phyloP scores from a whole-genome alignment of 2,329 filamentous ascomycete genomes.

The Graphilbum ipis-grandicollis region DNA sequence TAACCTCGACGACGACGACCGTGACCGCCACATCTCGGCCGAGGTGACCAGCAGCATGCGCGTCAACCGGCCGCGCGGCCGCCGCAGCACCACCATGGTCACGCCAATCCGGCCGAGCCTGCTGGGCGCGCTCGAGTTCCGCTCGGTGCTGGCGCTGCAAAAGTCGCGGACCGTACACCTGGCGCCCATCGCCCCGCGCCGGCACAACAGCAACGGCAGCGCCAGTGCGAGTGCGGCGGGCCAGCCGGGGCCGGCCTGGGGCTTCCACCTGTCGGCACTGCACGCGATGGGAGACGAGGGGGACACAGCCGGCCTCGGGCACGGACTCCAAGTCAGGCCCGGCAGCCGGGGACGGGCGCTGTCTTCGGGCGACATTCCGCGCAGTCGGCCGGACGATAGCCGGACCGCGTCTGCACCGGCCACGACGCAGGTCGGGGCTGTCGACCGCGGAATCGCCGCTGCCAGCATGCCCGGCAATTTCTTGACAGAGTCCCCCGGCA shows the following conservation, averaged over 20 bases:
- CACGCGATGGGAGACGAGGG: not conserved
- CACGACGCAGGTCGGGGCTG: not conserved
- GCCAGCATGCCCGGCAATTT: too few relatives aligned
- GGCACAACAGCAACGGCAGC: constrained; percentile 26
- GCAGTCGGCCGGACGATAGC: not conserved
- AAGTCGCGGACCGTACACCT: constrained; percentile 62
- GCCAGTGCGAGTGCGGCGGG: too few relatives aligned
- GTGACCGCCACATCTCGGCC: constrained; percentile 47
- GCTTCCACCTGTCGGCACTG: not conserved
- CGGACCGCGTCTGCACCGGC: not conserved
- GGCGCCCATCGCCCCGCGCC: constrained; percentile 47
- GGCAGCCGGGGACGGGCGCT: constrained; percentile 22
- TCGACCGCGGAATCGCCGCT: not conserved
- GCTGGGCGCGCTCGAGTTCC: constrained; percentile 84
- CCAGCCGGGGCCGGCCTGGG: not conserved
- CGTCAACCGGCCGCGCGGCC: constrained; percentile 49
- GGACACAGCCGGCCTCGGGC: constrained; percentile 3
- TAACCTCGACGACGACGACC: constrained; percentile 22
- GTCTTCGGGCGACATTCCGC: constrained; percentile 26
- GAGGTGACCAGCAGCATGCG: constrained; percentile 92
- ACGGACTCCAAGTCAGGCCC: not conserved
- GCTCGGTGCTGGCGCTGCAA: constrained; percentile 70
- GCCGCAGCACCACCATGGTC: constrained; percentile 53
- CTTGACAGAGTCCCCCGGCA: not conserved
- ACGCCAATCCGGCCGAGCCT: constrained; percentile 84